Conservation (phyloP, 2,329 filamentous ascomycete genomes). For the Coleophoma cylindrospora region DNA sequence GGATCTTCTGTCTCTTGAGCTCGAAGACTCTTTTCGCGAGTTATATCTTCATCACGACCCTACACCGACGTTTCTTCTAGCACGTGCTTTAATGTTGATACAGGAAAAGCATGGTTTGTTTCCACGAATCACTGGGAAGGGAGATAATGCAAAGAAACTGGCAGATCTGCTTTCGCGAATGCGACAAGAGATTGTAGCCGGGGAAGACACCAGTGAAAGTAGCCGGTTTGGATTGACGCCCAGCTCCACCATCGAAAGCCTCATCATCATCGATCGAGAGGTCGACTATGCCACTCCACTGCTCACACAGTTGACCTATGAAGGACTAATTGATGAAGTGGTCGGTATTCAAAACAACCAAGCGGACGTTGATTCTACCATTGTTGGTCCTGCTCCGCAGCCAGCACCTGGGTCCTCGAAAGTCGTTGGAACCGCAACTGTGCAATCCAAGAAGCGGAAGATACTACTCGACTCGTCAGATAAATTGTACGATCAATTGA, state of each 20-base stretch:
- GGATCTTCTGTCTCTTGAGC: slow-evolving; percentile 85
- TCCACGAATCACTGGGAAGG: slow-evolving; percentile 90
- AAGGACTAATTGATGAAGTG: slow-evolving; percentile 90
- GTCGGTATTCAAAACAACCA: slow-evolving; percentile 91
- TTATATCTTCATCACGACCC: slow-evolving; percentile 88
- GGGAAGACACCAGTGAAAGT: slow-evolving; percentile 64
- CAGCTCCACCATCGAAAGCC: slow-evolving; percentile 80
- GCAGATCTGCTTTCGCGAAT: slow-evolving; percentile 85
- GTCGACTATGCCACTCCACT: slow-evolving; percentile 90
- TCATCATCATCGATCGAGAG: slow-evolving; percentile 93
- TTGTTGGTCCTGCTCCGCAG: slow-evolving; percentile 70
- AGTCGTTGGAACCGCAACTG: slow-evolving; percentile 49
- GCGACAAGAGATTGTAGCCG: slow-evolving; percentile 81
- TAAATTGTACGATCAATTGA: slow-evolving; percentile 79
- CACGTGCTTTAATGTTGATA: slow-evolving; percentile 89
- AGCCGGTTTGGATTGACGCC: slow-evolving; percentile 68
- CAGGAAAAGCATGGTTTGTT: slow-evolving; percentile 92
- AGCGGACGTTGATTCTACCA: slow-evolving; percentile 84
- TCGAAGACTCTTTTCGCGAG: slow-evolving; percentile 82
- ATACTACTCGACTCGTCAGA: slow-evolving; percentile 86
- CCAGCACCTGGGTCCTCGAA: slow-evolving; percentile 48
- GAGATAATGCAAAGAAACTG: slow-evolving; percentile 85
- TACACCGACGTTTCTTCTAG: slow-evolving; percentile 82
- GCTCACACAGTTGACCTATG: slow-evolving; percentile 93
- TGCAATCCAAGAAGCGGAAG: slow-evolving; percentile 73